phyloP scores from a whole-genome alignment of 768 basidiomycete species.

The Coprinopsis sp. region DNA sequence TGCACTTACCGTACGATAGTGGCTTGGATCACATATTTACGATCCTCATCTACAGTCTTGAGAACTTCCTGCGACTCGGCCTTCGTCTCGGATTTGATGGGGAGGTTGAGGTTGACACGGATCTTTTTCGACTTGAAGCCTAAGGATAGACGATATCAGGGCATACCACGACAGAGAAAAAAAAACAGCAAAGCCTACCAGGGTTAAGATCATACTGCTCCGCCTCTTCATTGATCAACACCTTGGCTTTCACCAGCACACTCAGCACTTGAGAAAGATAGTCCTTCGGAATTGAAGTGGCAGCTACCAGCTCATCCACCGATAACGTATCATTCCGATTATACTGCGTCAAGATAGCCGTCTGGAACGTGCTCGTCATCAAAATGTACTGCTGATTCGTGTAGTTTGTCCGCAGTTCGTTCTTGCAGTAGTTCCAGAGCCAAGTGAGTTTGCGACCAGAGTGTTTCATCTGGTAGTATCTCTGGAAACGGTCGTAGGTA shows the following conservation, averaged over 20 bases:
- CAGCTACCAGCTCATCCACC: constrained; percentile 69
- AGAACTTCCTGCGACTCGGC: constrained; percentile 88
- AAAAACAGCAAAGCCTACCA: constrained; percentile 25
- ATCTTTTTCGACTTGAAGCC: constrained; percentile 95
- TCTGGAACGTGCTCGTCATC: constrained; percentile 93
- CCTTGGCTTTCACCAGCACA: constrained; percentile 81
- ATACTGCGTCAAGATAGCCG: constrained; percentile 91
- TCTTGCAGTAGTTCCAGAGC: constrained; percentile 98
- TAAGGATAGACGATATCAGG: constrained; percentile 20
- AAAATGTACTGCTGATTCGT: constrained; percentile 93
- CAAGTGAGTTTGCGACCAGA: constrained; percentile 94
- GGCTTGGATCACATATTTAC: constrained; percentile 95
- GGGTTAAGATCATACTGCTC: constrained; percentile 94
- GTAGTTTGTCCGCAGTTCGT: constrained; percentile 92
- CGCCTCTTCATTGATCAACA: constrained; percentile 82
- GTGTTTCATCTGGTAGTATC: constrained; percentile 92
- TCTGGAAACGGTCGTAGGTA: constrained; percentile 86
- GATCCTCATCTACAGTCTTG: constrained; percentile 94
- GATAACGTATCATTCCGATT: constrained; percentile 87
- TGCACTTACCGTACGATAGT: constrained; percentile 74
- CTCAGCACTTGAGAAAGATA: constrained; percentile 69
- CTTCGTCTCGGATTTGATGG: constrained; percentile 93
- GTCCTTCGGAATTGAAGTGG: constrained; percentile 79
- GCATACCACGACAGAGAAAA: neutral
- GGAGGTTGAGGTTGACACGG: constrained; percentile 84